These are phyloP conservation scores for Cryptococcus sp. DNA, from an alignment of 1,284 basidiomycete species.

Conservation along the genomic window DNA sequence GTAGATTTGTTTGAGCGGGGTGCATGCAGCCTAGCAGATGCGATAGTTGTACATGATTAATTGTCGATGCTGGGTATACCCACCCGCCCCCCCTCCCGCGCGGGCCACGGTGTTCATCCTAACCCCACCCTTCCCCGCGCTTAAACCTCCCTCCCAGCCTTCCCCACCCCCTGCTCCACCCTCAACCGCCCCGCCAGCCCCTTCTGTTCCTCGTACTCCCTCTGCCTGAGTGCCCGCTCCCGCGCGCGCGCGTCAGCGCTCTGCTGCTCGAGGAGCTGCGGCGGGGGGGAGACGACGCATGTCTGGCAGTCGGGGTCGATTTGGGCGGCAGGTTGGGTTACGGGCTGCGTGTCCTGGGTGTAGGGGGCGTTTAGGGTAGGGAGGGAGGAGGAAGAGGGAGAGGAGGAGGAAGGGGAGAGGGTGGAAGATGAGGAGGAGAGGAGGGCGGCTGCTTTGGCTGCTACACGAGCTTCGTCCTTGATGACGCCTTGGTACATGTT, in stretches of 20 bases:
- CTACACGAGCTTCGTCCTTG: constrained; percentile 71
- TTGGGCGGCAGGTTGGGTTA: constrained; percentile 31
- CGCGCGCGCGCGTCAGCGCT: constrained; percentile 25
- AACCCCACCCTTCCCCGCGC: background rate
- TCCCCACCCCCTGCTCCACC: constrained; percentile 15
- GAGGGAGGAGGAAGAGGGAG: background rate
- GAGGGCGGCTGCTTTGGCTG: constrained; percentile 25
- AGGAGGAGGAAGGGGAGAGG: background rate
- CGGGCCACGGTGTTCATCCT: too few relatives aligned
- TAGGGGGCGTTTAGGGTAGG: constrained; percentile 23
- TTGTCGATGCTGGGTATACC: background rate
- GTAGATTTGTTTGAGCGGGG: too few relatives aligned
- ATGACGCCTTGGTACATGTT: constrained; percentile 87
- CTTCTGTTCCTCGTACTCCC: constrained; percentile 43
- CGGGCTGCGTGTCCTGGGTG: constrained; percentile 13
- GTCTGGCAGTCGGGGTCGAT: constrained; percentile 43
- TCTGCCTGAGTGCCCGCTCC: constrained; percentile 31
- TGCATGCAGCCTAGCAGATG: background rate
- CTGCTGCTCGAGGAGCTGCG: constrained; percentile 39
- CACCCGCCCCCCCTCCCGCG: background rate
- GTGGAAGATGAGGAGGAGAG: background rate
- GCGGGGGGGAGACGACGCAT: constrained; percentile 41
- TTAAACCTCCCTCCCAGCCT: background rate
- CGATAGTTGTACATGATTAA: background rate
- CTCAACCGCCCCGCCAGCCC: constrained; percentile 27